These are phyloP conservation scores for Alternaria novae-zelandiae DNA, from an alignment of 2,329 filamentous ascomycete genomes.

Conservation along the genomic window DNA sequence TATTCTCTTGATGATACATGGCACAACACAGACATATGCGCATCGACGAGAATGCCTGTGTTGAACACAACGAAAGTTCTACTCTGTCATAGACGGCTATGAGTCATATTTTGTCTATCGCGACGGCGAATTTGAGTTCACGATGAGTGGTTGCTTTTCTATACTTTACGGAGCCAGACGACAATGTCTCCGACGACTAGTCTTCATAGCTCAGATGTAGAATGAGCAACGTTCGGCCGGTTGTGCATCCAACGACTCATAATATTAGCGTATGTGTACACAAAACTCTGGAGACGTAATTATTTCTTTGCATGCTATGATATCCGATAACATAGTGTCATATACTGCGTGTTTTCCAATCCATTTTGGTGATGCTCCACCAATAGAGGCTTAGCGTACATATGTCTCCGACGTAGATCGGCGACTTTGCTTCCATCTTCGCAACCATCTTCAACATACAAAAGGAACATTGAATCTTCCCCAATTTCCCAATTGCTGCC, in stretches of 20 bases:
- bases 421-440: slow-evolving; percentile 16
- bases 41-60: not conserved
- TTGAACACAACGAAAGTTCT: not conserved
- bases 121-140: not conserved
- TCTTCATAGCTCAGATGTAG: not conserved
- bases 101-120: not conserved
- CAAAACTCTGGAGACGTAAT: not conserved
- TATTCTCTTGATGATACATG: slow-evolving; percentile 2
- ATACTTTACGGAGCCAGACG: not conserved
- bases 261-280: slow-evolving; percentile 8
- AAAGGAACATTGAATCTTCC: not conserved
- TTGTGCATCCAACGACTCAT: not conserved
- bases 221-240: not conserved
- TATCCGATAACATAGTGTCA: not conserved
- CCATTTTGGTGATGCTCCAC: not conserved
- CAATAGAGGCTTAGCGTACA: slow-evolving; percentile 20
- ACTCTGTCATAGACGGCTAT: not conserved
- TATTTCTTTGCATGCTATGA: not conserved
- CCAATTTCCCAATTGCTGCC: not conserved
- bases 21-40: not conserved
- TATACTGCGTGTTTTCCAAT: not conserved
- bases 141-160: not conserved
- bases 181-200: not conserved
- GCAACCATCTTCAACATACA: not conserved
- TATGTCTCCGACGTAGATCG: slow-evolving; percentile 25